These are phyloP conservation scores for Monilinia aucupariae DNA, from an alignment of 2,329 filamentous ascomycete genomes.

Conservation along the genomic window DNA sequence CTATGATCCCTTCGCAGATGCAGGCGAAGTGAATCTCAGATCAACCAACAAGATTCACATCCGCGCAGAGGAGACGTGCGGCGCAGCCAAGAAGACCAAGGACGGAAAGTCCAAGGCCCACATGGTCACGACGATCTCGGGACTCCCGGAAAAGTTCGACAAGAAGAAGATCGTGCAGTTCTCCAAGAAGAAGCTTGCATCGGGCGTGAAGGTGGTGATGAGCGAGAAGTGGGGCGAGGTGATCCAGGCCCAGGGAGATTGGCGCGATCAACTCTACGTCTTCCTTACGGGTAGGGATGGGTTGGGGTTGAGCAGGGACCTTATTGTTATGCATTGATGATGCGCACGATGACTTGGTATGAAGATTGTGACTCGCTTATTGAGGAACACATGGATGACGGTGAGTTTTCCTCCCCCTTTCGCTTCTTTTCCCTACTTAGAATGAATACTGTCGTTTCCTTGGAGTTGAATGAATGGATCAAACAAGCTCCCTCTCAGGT, in stretches of 20 bases:
- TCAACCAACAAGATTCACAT: neutral
- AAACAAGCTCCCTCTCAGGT: neutral
- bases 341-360: too few species aligned
- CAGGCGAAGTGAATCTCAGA: neutral
- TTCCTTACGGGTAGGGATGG: neutral
- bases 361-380: neutral
- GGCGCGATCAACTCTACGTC: accelerated
- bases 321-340: neutral
- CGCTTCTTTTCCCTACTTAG: too few species aligned
- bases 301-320: neutral
- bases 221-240: neutral
- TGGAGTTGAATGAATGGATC: neutral
- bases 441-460: neutral
- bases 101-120: neutral
- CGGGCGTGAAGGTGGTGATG: neutral
- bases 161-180: neutral
- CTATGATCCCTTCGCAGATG: neutral
- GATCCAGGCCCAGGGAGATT: neutral
- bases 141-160: neutral
- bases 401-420: too few species aligned
- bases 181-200: neutral
- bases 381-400: too few species aligned
- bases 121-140: neutral
- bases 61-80: neutral
- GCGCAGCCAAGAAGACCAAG: neutral